Base-by-base conservation (phyloP, 192 early-diverging fungal genomes). In the Geranomyces michiganensis region DNA sequence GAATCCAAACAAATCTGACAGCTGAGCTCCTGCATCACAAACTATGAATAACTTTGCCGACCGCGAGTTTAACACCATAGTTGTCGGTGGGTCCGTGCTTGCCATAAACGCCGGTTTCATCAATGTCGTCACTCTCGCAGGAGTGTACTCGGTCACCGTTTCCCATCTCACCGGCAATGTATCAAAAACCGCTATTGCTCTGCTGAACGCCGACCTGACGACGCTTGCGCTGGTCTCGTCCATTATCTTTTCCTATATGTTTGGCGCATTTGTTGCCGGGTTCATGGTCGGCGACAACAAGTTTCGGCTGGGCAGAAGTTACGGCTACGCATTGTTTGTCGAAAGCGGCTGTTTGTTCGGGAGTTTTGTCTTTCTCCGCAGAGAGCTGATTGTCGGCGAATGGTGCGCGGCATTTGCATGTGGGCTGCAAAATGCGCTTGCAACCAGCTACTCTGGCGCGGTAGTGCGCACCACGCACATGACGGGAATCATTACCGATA, bases 391-490 rank as follows among this genome's bases (percentile, higher is more conserved):
- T 56, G 61, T 81, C 14, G 86, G 86, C 9, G 83, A 81, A 65
- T 79, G 83, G 86, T 84, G 76, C 65, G 86, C 86, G 15, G 83
- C 86, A 2, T 87, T 85, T 66, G 83, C 78, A 15, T 80, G 79
- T 48, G 86, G 86, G 7, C 56, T 87, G 53, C 86, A 87, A 73
- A 87, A 87, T 70, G 83, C 86, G 21, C 69, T 87, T 68, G 79
- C 78, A 24, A 87, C 86, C 2, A 71, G 59, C 56, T 87, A 85
- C 66, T 82, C 79, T 17, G 86, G 86, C 7, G 72, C 81, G 19
- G 84, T 81, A 24, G 76, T 87, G 0, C 72, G 86, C 7, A 87
- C 86, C 13, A 87, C 84, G 31, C 86, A 87, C 65, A 82, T 87
- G 80, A 87, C 86, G 24, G 86, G 86, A 22, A 84, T 84, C 51